Base-by-base conservation (phyloP, 2,329 filamentous ascomycete genomes). In the Colletotrichum aenigma region DNA sequence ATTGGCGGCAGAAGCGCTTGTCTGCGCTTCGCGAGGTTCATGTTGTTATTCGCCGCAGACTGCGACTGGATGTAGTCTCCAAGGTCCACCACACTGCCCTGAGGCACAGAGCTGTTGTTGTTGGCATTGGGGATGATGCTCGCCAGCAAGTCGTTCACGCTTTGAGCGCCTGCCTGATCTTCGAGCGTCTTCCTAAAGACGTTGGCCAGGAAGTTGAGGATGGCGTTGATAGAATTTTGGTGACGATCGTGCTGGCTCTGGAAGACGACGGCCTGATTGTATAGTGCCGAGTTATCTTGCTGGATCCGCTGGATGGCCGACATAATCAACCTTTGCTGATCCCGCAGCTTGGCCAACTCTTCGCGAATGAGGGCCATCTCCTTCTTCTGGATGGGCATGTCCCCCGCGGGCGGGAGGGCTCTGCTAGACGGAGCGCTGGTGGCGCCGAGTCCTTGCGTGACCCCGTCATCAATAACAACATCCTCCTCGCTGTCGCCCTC, bases 181-280 rank as follows among this genome's bases (percentile, higher is more conserved):
- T 98, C 96, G 66, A 99, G 87, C 77, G 95, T 98, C 81, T 97
- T 94, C 77, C 98, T 94, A 86, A 98, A 99, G 56, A 99, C 96
- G 15, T 97, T 98, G 61, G 96, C 97, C 24, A 99, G 90, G 84
- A 99, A 98, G 66, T 96, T 98, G 56, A 99, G 90, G 77, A 99
- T 98, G n/a, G 96, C 96, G 81, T 98, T 98, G 85, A 99, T 98
- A 1, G 96, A 98, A 82, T 96, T 98, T 83, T 99, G 97, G 81
- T 99, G 97, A n/a, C 97, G 93, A 79, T 96, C 96, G 81, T 98
- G 96, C 82, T 98, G 92, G 75, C 92, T 94, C 84, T 98, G 96
- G 82, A 98, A 98, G 74, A 94, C 93, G 60, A 94, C 90, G 0
- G 96, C 96, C 84, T 98, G 96, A 71, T 94, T 94, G 81, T 96